Evolutionary conservation across 2,329 filamentous ascomycete species (phyloP).

Genomic region (Colletotrichum liriopes): DNA sequence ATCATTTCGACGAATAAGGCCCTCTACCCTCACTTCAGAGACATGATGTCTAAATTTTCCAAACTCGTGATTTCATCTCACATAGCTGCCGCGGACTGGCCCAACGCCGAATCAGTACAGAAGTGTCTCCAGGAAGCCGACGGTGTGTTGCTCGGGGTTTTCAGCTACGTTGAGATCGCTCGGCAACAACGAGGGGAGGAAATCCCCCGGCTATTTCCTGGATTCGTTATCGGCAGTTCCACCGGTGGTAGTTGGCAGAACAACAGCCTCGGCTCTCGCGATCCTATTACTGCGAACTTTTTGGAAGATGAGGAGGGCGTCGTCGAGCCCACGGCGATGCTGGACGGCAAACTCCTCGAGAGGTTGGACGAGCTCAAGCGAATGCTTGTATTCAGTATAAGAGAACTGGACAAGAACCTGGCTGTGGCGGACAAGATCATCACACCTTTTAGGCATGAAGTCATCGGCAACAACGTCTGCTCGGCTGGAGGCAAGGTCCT

Average conservation of each 20-base stretch:
- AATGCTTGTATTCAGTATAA: conserved; percentile 87
- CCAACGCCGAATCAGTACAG: conserved; percentile 91
- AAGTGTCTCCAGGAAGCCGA: conserved; percentile 99
- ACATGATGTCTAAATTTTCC: conserved; percentile 99
- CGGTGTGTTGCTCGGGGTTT: conserved; percentile 92
- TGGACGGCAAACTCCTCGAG: conserved; percentile 86
- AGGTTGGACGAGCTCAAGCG: conserved; percentile 89
- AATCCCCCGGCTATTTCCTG: conserved; percentile 92
- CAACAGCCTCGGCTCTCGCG: conserved; percentile 75
- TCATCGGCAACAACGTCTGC: conserved; percentile 88
- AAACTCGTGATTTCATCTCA: conserved; percentile 98
- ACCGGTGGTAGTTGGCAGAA: conserved; percentile 91
- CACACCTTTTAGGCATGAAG: conserved; percentile 82
- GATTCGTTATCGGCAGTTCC: conserved; percentile 89
- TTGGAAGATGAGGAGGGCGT: conserved; percentile 85
- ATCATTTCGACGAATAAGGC: conserved; percentile 99
- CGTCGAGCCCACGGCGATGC: conserved; percentile 78
- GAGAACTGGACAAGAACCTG: conserved; percentile 89
- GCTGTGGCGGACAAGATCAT: conserved; percentile 85
- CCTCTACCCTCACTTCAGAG: conserved; percentile 95
- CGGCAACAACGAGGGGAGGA: conserved; percentile 93
- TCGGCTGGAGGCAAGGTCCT: conserved; percentile 83
- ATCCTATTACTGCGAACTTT: conserved; percentile 86
- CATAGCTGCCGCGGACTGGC: conserved; percentile 96
- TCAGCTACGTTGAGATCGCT: conserved; percentile 96